phyloP scores from a whole-genome alignment of 306 rosid genomes.

The Dicorynia guianensis region DNA sequence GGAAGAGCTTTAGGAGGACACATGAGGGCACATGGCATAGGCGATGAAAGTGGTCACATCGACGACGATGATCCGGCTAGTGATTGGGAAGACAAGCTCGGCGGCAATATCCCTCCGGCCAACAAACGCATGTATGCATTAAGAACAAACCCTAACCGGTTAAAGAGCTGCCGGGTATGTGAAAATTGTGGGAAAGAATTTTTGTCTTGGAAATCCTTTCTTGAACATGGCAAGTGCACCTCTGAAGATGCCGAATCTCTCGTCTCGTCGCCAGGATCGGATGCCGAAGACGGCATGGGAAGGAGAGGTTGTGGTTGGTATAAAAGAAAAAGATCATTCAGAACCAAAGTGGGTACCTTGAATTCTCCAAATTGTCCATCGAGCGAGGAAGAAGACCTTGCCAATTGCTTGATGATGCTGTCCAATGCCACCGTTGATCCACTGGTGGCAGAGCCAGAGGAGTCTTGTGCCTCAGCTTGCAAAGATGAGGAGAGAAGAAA shows the following conservation, averaged over 20 bases:
- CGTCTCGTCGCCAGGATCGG: conserved; percentile 65
- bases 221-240: conserved; percentile 89
- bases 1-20: conserved; percentile 98
- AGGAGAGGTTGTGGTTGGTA: conserved; percentile 68
- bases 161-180: conserved; percentile 75
- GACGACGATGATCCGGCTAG: conserved; percentile 75
- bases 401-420: conserved; percentile 93
- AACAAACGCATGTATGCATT: conserved; percentile 86
- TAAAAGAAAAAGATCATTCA: conserved; percentile 74
- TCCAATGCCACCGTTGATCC: conserved; percentile 74
- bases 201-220: conserved; percentile 83
- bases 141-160: conserved; percentile 86
- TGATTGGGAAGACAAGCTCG: conserved; percentile 78
- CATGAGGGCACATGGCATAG: conserved; percentile 98
- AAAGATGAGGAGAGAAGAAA: conserved; percentile 75
- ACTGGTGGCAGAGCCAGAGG: conserved; percentile 62
- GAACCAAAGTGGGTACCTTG: conserved; percentile 66
- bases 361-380: conserved; percentile 61
- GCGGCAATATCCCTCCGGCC: conserved; percentile 50
- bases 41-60: conserved; percentile 55
- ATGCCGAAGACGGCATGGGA: conserved; percentile 36
- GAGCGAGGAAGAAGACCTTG: conserved; percentile 89
- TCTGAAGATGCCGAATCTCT: conserved; percentile 67
- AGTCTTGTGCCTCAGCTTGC: conserved; percentile 84
- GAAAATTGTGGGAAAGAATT: conserved; percentile 89